phyloP scores from a whole-genome alignment of 805 yeast species.

The Torulaspora quercuum region DNA sequence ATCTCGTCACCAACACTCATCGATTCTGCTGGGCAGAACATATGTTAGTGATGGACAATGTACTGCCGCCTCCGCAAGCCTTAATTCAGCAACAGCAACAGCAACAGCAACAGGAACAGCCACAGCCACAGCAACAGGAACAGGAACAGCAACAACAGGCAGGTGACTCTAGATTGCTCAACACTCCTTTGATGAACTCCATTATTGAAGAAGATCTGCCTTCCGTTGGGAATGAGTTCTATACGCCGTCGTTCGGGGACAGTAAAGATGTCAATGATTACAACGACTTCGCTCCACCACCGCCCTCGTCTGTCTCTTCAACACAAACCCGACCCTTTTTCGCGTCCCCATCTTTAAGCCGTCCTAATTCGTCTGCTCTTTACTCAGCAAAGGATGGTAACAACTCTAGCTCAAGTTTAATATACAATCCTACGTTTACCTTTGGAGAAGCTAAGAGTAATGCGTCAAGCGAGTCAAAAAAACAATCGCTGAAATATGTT shows the following conservation, averaged over 20 bases:
- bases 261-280: too few species aligned
- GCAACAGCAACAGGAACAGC: conserved; percentile 1
- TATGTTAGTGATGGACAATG: conserved; percentile 3
- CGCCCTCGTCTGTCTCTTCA: conserved; percentile 2
- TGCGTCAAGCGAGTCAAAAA: conserved; percentile 20
- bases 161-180: conserved; percentile 1
- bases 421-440: conserved; percentile 32
- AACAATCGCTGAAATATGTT: conserved; percentile 31
- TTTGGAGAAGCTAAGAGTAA: conserved; percentile 27
- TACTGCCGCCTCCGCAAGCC: conserved; percentile 4
- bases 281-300: too few species aligned
- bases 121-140: conserved; percentile 1
- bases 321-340: conserved; percentile 15
- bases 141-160: conserved; percentile 3
- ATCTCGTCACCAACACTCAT: too few species aligned
- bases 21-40: conserved; percentile 6
- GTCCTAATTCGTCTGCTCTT: conserved; percentile 25
- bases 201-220: conserved; percentile 32
- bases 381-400: conserved; percentile 32
- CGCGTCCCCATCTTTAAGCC: conserved; percentile 21
- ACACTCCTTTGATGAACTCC: conserved; percentile 30
- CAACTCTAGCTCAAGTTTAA: conserved; percentile 35
- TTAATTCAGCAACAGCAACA: conserved; percentile 3
- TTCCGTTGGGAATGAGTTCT: conserved; percentile 14
- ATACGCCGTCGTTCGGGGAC: conserved; percentile 12